Conservation (phyloP, 1,139 yeast species). For the Yamadazyma sp. region DNA sequence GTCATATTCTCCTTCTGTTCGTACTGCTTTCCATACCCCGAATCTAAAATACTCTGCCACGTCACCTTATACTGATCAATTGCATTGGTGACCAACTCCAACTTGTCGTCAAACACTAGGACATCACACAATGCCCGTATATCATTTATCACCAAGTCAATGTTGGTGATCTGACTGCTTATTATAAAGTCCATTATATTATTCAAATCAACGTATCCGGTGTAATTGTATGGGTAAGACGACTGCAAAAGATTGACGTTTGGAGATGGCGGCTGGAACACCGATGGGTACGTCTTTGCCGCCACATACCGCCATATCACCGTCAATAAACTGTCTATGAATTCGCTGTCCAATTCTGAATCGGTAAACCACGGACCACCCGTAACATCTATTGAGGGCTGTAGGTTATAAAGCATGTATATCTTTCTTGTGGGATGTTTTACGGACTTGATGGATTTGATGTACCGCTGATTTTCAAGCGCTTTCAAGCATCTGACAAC, state of each 20-base stretch:
- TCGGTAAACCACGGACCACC: conserved; percentile 99
- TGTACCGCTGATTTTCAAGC: conserved; percentile 78
- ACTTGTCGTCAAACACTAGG: conserved; percentile 78
- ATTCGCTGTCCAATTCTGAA: conserved; percentile 90
- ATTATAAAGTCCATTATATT: conserved; percentile 75
- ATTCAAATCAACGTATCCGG: conserved; percentile 66
- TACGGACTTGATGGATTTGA: conserved; percentile 88
- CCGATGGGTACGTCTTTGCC: conserved; percentile 71
- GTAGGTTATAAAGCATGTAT: conserved; percentile 89
- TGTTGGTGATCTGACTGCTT: conserved; percentile 75
- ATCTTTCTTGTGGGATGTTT: conserved; percentile 96
- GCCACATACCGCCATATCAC: conserved; percentile 89
- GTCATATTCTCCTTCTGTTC: conserved; percentile 22
- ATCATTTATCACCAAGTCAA: conserved; percentile 73
- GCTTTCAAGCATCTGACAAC: conserved; percentile 83
- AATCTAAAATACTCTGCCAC: conserved; percentile 61
- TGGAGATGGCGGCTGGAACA: conserved; percentile 43
- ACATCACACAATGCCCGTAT: conserved; percentile 86
- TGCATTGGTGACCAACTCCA: conserved; percentile 56
- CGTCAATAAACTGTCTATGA: conserved; percentile 77
- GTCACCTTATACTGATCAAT: conserved; percentile 59
- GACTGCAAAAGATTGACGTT: conserved; percentile 28
- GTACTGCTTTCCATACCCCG: conserved; percentile 54
- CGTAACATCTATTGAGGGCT: conserved; percentile 92
- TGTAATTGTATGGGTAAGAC: conserved; percentile 54